Percentiles rank a stretch among this genome's conserved stretches.
These are phyloP conservation scores for Endotrypanum monterogeii DNA, from an alignment of 208 protist species.

Conservation along the genomic window DNA sequence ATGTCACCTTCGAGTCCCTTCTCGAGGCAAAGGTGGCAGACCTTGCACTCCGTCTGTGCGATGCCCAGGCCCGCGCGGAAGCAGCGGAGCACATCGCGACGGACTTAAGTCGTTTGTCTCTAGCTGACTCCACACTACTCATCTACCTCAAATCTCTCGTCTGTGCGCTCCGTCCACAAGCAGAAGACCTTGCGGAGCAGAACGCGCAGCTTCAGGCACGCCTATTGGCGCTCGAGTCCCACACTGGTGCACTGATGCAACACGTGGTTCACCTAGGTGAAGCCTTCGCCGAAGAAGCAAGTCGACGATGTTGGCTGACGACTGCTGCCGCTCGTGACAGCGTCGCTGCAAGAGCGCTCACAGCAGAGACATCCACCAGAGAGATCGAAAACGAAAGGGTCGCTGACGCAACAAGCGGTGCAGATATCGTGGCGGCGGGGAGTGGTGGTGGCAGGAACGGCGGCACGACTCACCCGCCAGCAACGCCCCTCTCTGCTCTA, in stretches of 20 bases:
- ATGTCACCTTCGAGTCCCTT: conserved; percentile 8
- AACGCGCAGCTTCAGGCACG: conserved; percentile 28
- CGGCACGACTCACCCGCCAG: neutral
- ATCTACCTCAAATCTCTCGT: conserved; percentile 21
- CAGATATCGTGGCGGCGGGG: too few species aligned
- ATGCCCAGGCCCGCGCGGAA: conserved; percentile 29
- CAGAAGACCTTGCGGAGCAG: conserved; percentile 17
- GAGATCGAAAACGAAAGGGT: neutral
- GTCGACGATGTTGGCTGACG: conserved; percentile 1
- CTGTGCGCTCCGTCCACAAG: conserved; percentile 23
- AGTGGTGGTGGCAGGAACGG: neutral
- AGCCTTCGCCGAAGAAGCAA: conserved; percentile 20
- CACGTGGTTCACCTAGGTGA: conserved; percentile 17
- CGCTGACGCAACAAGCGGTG: neutral
- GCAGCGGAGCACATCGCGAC: conserved; percentile 12
- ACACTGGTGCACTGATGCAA: conserved; percentile 15
- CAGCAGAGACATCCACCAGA: neutral
- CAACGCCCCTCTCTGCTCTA: neutral
- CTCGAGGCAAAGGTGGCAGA: conserved; percentile 69
- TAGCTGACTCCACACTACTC: conserved; percentile 11
- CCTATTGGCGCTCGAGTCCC: conserved; percentile 8
- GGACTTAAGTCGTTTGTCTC: neutral
- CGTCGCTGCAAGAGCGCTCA: neutral
- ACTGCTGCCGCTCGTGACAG: neutral
- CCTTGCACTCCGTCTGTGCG: conserved; percentile 51